Evolutionary conservation across 306 rosid genomes (phyloP).

Genomic region (Sophora flavescens): DNA sequence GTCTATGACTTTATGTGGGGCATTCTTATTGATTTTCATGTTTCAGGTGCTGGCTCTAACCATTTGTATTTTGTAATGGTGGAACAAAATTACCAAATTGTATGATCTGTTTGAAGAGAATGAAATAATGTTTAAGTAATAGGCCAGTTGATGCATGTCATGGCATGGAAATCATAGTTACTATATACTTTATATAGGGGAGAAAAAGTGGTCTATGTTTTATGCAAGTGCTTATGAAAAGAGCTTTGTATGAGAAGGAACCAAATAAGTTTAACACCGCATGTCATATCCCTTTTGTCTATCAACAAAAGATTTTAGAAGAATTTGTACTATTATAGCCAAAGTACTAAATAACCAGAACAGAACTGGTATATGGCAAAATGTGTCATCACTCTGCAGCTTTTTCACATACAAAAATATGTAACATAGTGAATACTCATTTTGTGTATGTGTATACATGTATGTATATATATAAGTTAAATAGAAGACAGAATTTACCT

Average conservation of each 20-base stretch:
- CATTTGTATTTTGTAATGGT: background rate
- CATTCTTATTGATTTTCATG: slow-evolving; percentile 1
- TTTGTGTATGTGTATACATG: too few relatives aligned
- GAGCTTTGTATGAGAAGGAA: slow-evolving; percentile 12
- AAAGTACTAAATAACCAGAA: slow-evolving; percentile 16
- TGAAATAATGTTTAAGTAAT: background rate
- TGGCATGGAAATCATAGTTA: slow-evolving; percentile 10
- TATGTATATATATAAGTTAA: background rate
- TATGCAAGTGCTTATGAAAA: background rate
- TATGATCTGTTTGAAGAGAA: background rate
- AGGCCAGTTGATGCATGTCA: slow-evolving; percentile 1
- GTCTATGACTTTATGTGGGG: slow-evolving; percentile 16
- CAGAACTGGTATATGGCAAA: background rate
- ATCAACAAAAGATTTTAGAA: background rate
- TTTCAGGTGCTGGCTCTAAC: background rate
- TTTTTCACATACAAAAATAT: background rate
- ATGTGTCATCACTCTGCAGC: slow-evolving; percentile 3
- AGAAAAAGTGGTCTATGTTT: background rate
- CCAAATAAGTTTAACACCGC: background rate
- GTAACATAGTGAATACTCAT: background rate
- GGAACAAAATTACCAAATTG: background rate
- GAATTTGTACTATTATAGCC: background rate
- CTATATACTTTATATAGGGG: background rate
- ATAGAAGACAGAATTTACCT: slow-evolving; percentile 61
- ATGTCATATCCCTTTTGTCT: background rate